phyloP scores from a whole-genome alignment of 768 basidiomycete genomes.

The Suillus brevipes region DNA sequence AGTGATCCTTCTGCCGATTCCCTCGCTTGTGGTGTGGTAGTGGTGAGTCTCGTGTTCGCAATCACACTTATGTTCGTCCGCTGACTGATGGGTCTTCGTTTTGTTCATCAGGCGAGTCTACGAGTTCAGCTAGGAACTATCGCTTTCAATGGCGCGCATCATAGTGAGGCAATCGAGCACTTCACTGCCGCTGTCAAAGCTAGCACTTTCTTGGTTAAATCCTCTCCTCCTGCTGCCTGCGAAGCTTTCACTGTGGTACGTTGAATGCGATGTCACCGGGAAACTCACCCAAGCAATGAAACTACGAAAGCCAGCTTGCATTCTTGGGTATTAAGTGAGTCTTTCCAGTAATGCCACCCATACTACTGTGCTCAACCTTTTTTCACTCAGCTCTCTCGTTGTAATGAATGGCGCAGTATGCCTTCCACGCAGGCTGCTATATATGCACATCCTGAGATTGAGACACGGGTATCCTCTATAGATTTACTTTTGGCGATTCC shows the following conservation, averaged over 20 bases:
- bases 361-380: background rate
- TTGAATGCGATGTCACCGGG: background rate
- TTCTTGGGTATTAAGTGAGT: background rate
- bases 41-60: background rate
- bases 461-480: background rate
- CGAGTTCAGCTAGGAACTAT: background rate
- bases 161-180: background rate
- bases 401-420: background rate
- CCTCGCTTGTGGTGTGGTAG: background rate
- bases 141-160: background rate
- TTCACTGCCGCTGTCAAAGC: background rate
- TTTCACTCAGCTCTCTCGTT: background rate
- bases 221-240: background rate
- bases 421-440: background rate
- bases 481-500: background rate
- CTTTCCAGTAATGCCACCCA: background rate
- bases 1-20: background rate
- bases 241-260: background rate
- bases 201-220: background rate
- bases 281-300: background rate
- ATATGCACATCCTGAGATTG: background rate
- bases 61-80: background rate
- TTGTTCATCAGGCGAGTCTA: background rate
- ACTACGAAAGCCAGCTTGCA: background rate
- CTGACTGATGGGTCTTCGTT: background rate